Evolutionary conservation across 805 yeast species (phyloP).

Genomic region (Wickerhamiella lipophila): DNA sequence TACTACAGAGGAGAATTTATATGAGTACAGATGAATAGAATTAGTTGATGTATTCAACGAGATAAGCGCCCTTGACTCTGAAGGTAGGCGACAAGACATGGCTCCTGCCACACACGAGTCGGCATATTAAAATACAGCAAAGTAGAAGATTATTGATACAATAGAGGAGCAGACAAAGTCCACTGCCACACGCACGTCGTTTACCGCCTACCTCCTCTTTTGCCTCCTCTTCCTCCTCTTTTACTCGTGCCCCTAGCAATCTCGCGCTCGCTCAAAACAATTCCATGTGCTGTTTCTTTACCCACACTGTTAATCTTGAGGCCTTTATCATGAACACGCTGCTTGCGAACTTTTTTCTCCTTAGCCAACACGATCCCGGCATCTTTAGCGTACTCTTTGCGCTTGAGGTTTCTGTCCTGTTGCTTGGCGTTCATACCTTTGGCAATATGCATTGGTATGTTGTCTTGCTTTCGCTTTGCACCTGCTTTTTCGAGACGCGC

Average conservation of each 20-base stretch:
- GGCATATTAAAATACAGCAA: too few species aligned
- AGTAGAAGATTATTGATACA: too few species aligned
- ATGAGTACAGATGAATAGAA: too few species aligned
- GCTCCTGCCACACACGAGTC: too few species aligned
- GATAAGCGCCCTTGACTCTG: too few species aligned
- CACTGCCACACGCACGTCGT: too few species aligned
- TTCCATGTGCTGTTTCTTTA: conserved; percentile 21
- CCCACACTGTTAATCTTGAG: conserved; percentile 40
- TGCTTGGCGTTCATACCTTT: conserved; percentile 65
- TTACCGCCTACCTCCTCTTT: not conserved
- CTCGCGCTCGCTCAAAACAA: conserved; percentile 18
- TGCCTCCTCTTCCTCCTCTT: not conserved
- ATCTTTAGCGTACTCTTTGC: conserved; percentile 68
- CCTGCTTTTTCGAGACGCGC: conserved; percentile 28
- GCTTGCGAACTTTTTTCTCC: conserved; percentile 34
- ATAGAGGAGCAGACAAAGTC: too few species aligned
- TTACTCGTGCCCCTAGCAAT: conserved; percentile 16
- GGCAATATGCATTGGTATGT: conserved; percentile 80
- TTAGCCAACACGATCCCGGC: conserved; percentile 82
- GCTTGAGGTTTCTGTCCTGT: conserved; percentile 35
- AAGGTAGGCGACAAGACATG: too few species aligned
- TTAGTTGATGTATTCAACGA: too few species aligned
- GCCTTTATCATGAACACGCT: conserved; percentile 55
- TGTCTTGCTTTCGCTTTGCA: conserved; percentile 39
- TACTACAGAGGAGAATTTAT: too few species aligned